Percentiles rank a stretch among this genome's conserved stretches.
phyloP scores from a whole-genome alignment of 805 yeast species.

The Suhomyces sp. region DNA sequence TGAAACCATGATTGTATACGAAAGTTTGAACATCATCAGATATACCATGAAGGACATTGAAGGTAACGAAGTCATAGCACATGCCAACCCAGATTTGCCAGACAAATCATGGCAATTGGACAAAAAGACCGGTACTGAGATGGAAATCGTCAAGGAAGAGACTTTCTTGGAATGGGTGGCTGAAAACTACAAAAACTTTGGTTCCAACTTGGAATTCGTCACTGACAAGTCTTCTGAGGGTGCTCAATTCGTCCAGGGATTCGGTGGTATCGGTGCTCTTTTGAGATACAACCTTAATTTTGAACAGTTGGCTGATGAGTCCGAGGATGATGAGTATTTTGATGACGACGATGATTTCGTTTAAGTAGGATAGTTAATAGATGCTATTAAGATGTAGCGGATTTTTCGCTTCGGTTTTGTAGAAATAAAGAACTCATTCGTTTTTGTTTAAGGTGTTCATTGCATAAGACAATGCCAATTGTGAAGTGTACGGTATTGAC shows the following conservation, averaged over 20 bases:
- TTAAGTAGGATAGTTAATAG: neutral
- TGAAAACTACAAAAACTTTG: conserved; percentile 89
- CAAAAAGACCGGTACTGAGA: conserved; percentile 83
- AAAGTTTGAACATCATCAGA: conserved; percentile 82
- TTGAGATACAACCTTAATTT: conserved; percentile 95
- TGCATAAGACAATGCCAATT: too few relatives aligned
- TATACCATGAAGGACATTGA: conserved; percentile 81
- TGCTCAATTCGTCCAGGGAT: conserved; percentile 96
- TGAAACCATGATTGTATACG: conserved; percentile 88
- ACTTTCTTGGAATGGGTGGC: conserved; percentile 96
- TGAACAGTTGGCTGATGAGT: conserved; percentile 87
- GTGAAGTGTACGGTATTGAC: too few relatives aligned
- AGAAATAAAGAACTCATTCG: too few relatives aligned
- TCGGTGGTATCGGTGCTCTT: conserved; percentile 98
- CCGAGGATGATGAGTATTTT: conserved; percentile 81
- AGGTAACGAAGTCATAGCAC: conserved; percentile 70
- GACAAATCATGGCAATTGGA: conserved; percentile 77
- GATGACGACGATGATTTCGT: conserved; percentile 61
- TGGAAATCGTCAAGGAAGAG: conserved; percentile 84
- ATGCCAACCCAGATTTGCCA: conserved; percentile 67
- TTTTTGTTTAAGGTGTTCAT: too few relatives aligned
- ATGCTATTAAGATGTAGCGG: neutral
- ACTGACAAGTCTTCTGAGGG: conserved; percentile 97
- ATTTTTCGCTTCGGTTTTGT: too few relatives aligned
- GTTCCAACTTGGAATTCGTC: conserved; percentile 94